Evolutionary conservation across 2,329 filamentous ascomycete species (phyloP), one percentile per base, ranked within the genome.

Genomic region (Fusarium buxicola): DNA sequence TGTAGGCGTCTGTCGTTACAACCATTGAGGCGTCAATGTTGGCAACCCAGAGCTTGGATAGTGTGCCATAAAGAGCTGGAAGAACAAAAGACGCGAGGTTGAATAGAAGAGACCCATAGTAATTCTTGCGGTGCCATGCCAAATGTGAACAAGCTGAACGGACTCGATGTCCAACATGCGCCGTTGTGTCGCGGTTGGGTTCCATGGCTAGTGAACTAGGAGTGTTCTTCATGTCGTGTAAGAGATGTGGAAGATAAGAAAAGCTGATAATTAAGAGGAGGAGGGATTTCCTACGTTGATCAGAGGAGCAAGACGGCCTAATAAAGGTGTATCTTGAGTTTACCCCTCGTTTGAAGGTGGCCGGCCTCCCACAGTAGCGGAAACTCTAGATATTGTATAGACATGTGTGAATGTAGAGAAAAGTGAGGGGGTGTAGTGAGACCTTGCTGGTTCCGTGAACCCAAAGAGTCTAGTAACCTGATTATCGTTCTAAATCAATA

Each of bases 1-100:
- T 91, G 73, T 89, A 91, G 0, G 82, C 78, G 9, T 77, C 75
- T 4, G 74, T 75, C 8, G 75, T 74, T 2, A 75, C 73, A 8
- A 77, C 73, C 63, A 75, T 72, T 2, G 80, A 84, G 0, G 84
- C 75, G 71, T 91, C 86, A 52, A 92, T 89, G 51, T 83, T 83
- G 3, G 89, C 87, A 3, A 92, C 83, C 89, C 88, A 92, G 15
- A 91, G 79, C 69, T 92, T 92, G 44, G 84, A 84, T 0, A 92
- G 80, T 0, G 89, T 92, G 30, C 76, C 74, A 68, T 92, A 91
- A 1, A 92, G 77, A 0, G 89, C 89, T 1, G 88, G 89, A 0
- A 92, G 81, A 2, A 86, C 71, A 71, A 91, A 90, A 1, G 88
- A 80, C 41, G 73, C 78, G 9, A 87, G 53, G 67, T 92, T 92